Evolutionary conservation across 2,329 filamentous ascomycete genomes (phyloP).

Genomic region (Xylariales sp.): DNA sequence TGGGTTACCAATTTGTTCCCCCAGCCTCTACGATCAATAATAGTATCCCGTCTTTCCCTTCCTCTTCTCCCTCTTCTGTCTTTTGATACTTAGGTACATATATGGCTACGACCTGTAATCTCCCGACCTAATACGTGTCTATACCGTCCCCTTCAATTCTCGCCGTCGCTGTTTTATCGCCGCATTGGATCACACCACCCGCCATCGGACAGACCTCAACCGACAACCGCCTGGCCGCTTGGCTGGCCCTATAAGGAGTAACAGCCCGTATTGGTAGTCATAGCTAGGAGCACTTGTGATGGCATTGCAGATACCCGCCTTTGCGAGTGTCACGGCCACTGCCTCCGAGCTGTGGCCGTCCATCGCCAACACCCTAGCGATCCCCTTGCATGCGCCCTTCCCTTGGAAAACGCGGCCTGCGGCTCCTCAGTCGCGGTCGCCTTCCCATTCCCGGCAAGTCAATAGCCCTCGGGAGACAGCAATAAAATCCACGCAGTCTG

Average conservation of each 20-base stretch:
- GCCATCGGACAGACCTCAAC: slow-evolving; percentile 27
- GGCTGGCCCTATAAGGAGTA: slow-evolving; percentile 29
- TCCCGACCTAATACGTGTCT: background rate
- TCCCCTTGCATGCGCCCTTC: slow-evolving; percentile 50
- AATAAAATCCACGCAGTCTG: slow-evolving; percentile 30
- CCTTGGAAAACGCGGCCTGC: slow-evolving; percentile 28
- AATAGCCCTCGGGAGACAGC: slow-evolving; percentile 7
- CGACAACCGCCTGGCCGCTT: slow-evolving; percentile 24
- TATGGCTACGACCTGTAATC: slow-evolving; percentile 7
- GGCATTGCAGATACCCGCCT: slow-evolving; percentile 49
- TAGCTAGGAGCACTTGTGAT: slow-evolving; percentile 38
- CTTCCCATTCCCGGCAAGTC: slow-evolving; percentile 12
- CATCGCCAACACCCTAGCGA: slow-evolving; percentile 54
- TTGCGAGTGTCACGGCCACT: slow-evolving; percentile 56
- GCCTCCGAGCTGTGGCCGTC: slow-evolving; percentile 61
- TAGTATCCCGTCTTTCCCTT: slow-evolving; percentile 5
- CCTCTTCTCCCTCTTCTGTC: background rate
- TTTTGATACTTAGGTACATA: background rate
- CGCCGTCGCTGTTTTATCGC: background rate
- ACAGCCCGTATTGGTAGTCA: background rate
- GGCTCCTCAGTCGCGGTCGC: background rate
- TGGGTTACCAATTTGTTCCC: slow-evolving; percentile 4
- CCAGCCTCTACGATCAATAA: slow-evolving; percentile 2
- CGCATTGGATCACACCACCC: slow-evolving; percentile 11
- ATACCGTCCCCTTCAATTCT: background rate